Percentiles rank a stretch among this genome's conserved stretches.
These are phyloP conservation scores for Phytophthora pini DNA, from an alignment of 352 stramenopile genomes.

Conservation along the genomic window DNA sequence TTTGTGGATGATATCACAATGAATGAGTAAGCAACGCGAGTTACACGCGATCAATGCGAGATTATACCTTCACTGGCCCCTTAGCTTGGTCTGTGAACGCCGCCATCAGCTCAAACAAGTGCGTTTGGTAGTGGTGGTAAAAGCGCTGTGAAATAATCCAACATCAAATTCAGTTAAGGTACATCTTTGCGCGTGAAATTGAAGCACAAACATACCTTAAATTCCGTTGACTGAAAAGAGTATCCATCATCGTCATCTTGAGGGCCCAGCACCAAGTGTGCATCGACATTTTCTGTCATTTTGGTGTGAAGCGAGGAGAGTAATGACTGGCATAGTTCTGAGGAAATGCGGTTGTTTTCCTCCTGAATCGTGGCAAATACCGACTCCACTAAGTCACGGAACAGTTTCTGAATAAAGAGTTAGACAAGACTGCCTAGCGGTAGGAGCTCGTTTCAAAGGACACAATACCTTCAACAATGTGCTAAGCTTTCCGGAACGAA, in stretches of 20 bases:
- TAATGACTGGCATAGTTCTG: conserved; percentile 60
- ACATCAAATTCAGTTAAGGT: neutral
- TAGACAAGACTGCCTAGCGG: conserved; percentile 1
- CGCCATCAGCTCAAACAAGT: conserved; percentile 74
- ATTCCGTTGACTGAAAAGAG: conserved; percentile 67
- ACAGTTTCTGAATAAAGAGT: conserved; percentile 67
- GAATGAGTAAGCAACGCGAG: conserved; percentile 1
- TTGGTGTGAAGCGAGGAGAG: conserved; percentile 61
- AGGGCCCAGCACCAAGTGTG: conserved; percentile 49
- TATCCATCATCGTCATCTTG: conserved; percentile 66
- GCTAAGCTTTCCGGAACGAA: conserved; percentile 71
- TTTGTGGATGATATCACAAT: neutral
- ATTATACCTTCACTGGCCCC: conserved; percentile 61
- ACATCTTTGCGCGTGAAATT: too few species aligned
- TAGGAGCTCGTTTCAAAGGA: neutral
- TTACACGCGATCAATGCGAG: neutral
- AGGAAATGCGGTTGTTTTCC: conserved; percentile 77
- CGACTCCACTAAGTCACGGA: conserved; percentile 76
- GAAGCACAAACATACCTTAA: conserved; percentile 54
- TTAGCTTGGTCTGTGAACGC: conserved; percentile 73
- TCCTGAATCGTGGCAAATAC: conserved; percentile 71
- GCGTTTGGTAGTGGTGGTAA: conserved; percentile 74
- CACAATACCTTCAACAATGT: conserved; percentile 57
- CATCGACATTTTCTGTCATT: conserved; percentile 67
- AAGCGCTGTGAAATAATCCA: conserved; percentile 53